Evolutionary conservation across 257 asterid species (phyloP).

Genomic region (Echium plantagineum): DNA sequence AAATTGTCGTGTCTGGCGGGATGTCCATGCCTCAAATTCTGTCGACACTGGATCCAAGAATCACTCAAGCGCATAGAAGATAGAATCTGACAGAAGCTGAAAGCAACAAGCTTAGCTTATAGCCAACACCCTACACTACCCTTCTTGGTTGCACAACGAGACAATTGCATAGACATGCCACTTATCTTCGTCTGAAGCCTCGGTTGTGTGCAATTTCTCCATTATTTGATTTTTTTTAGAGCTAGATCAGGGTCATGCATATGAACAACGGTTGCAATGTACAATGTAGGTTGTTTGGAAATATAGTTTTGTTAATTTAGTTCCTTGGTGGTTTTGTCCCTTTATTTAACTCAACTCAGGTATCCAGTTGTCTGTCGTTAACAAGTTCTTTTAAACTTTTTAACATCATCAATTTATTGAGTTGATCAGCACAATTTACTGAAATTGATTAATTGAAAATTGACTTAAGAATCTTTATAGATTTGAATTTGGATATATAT

Average conservation of each 20-base stretch:
- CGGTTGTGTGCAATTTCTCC: not conserved
- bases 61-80: constrained; percentile 19
- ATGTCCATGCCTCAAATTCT: constrained; percentile 45
- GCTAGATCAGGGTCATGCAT: constrained; percentile 9
- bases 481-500: no score
- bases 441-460: no score
- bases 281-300: constrained; percentile 13
- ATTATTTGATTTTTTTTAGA: constrained; percentile 4
- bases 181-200: not conserved
- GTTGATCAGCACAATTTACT: no score
- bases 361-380: no score
- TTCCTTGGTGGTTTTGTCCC: not conserved
- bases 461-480: no score
- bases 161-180: not conserved
- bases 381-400: no score
- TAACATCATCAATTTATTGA: no score
- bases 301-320: constrained; percentile 14
- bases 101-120: constrained; percentile 6
- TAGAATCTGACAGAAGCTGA: constrained; percentile 20
- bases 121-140: constrained; percentile 1
- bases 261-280: constrained; percentile 9
- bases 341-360: not conserved
- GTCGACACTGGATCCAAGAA: constrained; percentile 26
- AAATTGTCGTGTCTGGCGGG: constrained; percentile 45
- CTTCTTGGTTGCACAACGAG: constrained; percentile 7